A percentile compares a stretch with the other conserved stretches of the same genome.
These are phyloP conservation scores for Yamadazyma ubonensis DNA, from an alignment of 805 yeast genomes.

Conservation along the genomic window DNA sequence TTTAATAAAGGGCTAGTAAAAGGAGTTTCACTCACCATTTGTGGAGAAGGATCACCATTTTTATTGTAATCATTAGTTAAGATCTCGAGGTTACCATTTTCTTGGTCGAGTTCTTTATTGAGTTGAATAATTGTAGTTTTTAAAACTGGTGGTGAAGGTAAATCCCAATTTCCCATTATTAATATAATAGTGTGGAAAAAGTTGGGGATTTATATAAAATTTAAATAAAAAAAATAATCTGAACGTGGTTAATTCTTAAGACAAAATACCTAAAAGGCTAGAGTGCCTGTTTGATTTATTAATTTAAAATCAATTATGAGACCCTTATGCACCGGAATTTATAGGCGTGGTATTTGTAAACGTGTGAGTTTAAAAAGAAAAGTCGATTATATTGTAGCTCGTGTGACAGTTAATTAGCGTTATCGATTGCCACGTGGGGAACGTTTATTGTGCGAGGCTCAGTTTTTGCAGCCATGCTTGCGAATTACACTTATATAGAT, in stretches of 20 bases:
- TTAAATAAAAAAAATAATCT: constrained; percentile 2
- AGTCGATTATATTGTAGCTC: constrained; percentile 1
- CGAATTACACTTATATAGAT: no score
- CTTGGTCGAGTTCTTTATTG: constrained; percentile 42
- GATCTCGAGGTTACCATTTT: constrained; percentile 42
- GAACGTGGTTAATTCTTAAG: constrained; percentile 10
- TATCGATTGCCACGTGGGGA: constrained; percentile 10
- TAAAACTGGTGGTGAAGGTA: constrained; percentile 42
- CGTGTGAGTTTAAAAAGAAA: constrained; percentile 4
- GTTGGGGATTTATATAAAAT: not conserved
- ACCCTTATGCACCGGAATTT: constrained; percentile 2
- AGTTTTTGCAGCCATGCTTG: constrained; percentile 9
- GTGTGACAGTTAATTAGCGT: constrained; percentile 8
- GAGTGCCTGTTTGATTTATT: not conserved
- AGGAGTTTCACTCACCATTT: constrained; percentile 8
- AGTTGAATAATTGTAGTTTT: constrained; percentile 46
- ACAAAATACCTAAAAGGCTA: constrained; percentile 8
- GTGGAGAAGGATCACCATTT: not conserved
- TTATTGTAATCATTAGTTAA: constrained; percentile 37
- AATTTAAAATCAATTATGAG: not conserved
- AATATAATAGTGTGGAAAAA: not conserved
- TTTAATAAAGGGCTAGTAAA: constrained; percentile 8
- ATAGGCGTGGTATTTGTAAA: constrained; percentile 2
- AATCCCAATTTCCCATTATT: constrained; percentile 8
- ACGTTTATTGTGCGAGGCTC: constrained; percentile 5